phyloP scores from a whole-genome alignment of 2,329 filamentous ascomycete genomes.

The Mariannaea elegans region DNA sequence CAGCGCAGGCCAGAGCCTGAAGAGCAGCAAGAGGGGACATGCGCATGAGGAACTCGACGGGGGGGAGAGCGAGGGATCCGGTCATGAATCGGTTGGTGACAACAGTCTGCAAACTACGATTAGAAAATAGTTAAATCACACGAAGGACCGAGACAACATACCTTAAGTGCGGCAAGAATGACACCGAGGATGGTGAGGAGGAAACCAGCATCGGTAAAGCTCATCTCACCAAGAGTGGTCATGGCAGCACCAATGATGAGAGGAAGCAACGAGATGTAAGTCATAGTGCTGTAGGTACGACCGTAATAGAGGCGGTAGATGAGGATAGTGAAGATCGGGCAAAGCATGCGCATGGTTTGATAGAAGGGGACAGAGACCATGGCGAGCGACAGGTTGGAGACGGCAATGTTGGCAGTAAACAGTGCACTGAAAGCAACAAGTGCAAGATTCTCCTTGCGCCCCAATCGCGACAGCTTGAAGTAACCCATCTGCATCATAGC shows the following conservation, averaged over 20 bases:
- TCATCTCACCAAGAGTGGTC: slow-evolving; percentile 70
- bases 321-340: slow-evolving; percentile 68
- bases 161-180: slow-evolving; percentile 64
- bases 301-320: slow-evolving; percentile 67
- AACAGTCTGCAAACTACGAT: slow-evolving; percentile 56
- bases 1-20: slow-evolving; percentile 63
- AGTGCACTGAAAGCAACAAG: slow-evolving; percentile 67
- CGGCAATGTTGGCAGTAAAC: slow-evolving; percentile 71
- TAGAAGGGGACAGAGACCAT: slow-evolving; percentile 73
- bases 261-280: slow-evolving; percentile 69
- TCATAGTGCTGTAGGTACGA: slow-evolving; percentile 63
- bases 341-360: slow-evolving; percentile 70
- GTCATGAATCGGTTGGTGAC: slow-evolving; percentile 73
- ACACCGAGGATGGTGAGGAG: slow-evolving; percentile 63
- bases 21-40: slow-evolving; percentile 69
- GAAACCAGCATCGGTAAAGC: slow-evolving; percentile 67
- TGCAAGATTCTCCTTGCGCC: slow-evolving; percentile 61
- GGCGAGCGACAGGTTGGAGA: slow-evolving; percentile 69
- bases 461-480: slow-evolving; percentile 62
- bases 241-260: slow-evolving; percentile 67
- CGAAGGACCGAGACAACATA: slow-evolving; percentile 32
- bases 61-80: slow-evolving; percentile 63
- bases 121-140: slow-evolving; percentile 12
- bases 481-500: slow-evolving; percentile 60
- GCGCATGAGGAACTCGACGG: slow-evolving; percentile 68